Evolutionary conservation across 1,284 basidiomycete species (phyloP), one percentile per base, ranked within the genome.

Genomic region (Cutaneotrichosporon sp.): DNA sequence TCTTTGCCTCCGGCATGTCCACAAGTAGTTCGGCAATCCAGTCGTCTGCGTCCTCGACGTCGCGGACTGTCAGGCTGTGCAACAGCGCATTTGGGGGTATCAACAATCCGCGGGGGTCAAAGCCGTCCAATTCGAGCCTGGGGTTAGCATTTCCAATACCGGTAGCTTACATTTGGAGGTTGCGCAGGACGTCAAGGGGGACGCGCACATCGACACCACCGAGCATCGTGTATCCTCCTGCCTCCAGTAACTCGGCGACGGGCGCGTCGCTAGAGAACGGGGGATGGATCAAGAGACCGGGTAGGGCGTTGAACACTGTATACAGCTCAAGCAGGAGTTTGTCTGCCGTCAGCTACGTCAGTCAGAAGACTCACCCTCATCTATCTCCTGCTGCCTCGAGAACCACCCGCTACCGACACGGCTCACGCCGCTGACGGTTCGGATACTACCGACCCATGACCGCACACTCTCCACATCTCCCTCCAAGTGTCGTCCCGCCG

Each of bases 371-470:
- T 54, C 50, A 74, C 74, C 68, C 48, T 72, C 67, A 38, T 68
- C 65, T 14, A 71, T 45, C 43, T 66, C 65, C 51, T 72, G 61
- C 31, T 64, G 63, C 49, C 62, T 64, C 3, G 62, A 49, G 20
- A 63, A 67, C 71, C 71, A 72, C 9, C 66, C 63, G 17, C 51
- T 53, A 4, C 57, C 54, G 38, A 45, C 37, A n/a, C 47, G 27
- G 24, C 47, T 52, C 14, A 33, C 62, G 49, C 66, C 24, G 46
- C 50, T 49, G 14, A 74, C 72, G 37, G 63, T 70, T 20, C 70
- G 44, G 53, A 75, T 68, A 57, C 68, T 72, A 9, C 74, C 74
- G 3, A 74, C 74, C 74, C 74, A 75, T 39, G 65, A 68, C 17
- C 66, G 60, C 9, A 75, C 70, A 49, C 70, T 72, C 46, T 60